Evolutionary conservation across 164 flowering plant genomes (phyloP), one percentile per base, ranked within the genome.

Genomic region (Kingdonia uniflora): DNA sequence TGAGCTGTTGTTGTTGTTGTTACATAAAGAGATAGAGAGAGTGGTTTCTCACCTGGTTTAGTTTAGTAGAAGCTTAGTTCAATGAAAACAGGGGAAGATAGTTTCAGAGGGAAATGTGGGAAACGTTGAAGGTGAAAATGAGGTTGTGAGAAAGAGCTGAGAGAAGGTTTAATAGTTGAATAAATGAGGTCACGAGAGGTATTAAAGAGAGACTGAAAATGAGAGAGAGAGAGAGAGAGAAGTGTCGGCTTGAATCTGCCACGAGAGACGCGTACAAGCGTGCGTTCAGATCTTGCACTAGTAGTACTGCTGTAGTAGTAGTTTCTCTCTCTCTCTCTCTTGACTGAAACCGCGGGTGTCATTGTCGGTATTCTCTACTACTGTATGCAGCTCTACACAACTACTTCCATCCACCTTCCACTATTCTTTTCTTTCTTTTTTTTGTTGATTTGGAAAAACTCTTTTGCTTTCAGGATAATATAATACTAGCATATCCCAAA

Each of bases 321-420:
- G 44, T 10, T 14, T 4, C 15, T 4, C 4, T 11, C 15, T 5
- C 7, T 3, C 15, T 3, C 17, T 14, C 11, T 14, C 17, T 16
- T 37, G 21, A 26, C 14, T 38, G 53, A 20, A 50, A 29, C 38
- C 38, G 39, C 53, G 39, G 53, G 53, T 50, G 53, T 50, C 53
- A n/a, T 50, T 50, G 33, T 50, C 53, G 8, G 8, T 29, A 3
- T 29, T 4, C 8, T 29, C 6, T 29, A 29, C 35, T 8, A 29
- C 4, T 8, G 6, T 3, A 3, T 29, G 4, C 35, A 3, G 35
- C 35, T 29, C 6, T 29, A 29, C 35, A 29, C 35, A 29, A 3
- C 35, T 29, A 29, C 35, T 29, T 3, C 35, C 8, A 29, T 29
- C 35, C 8, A 3, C 8, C 35, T 3, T 3, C 35, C 35, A 29